Base-by-base conservation (phyloP, 371 early-diverging fungal genomes). In the Cokeromyces recurvatus region DNA sequence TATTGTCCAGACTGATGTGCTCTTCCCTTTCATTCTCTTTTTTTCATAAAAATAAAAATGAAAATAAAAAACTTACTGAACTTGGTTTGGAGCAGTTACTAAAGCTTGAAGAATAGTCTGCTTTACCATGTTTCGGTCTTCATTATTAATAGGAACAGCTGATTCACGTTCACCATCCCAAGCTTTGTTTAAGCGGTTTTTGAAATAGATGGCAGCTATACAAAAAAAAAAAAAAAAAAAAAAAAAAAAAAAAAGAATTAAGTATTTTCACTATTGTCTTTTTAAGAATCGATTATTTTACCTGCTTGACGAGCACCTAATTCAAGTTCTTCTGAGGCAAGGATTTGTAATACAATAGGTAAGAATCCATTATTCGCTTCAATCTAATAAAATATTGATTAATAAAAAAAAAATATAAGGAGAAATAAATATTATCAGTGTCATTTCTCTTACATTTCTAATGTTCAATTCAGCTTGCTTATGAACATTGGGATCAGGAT, bases 171-270 rank as follows among this genome's bases (percentile, higher is more conserved):
- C 46, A 40, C 77, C 66, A 47, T 79, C 79, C 94, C 95, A 96
- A 32, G 82, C 80, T 43, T 79, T 82, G 43, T 76, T 69, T 46
- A 94, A 68, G 17, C 88, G 79, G 64, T 95, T 95, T 70, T 97
- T 97, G 74, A 95, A 91, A 78, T 90, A 94, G 58, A 97, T 89
- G 20, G 94, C 85, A 59, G 89, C 95, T 84, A 76, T 81, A 68
- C 10, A 24, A 19, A 45, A 22, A 3, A 10, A 8, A 29, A 11
- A n/a, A n/a, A n/a, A n/a, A n/a, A n/a, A n/a, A n/a, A n/a, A n/a
- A n/a, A n/a, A n/a, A n/a, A n/a, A n/a, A n/a, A n/a, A n/a, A n/a
- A n/a, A n/a, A n/a, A n/a, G n/a, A n/a, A n/a, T n/a, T n/a, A n/a
- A n/a, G n/a, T n/a, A n/a, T n/a, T n/a, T n/a, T n/a, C n/a, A n/a